Evolutionary conservation across 1,284 basidiomycete species (phyloP).

Genomic region (Amylostereum chailletii): DNA sequence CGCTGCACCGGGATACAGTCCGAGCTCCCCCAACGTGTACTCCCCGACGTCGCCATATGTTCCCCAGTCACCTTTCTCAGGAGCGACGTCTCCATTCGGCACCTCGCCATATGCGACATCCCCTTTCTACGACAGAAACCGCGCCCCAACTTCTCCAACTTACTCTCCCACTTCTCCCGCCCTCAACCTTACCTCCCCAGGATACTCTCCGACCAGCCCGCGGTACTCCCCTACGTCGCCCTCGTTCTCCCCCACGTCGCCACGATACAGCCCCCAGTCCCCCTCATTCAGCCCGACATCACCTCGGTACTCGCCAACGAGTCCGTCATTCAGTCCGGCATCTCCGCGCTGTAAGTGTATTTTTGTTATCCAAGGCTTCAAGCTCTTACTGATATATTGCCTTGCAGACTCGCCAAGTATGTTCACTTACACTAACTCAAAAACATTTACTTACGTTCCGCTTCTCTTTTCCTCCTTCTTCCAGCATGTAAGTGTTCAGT

Average conservation of each 20-base stretch:
- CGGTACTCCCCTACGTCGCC: constrained; percentile 81
- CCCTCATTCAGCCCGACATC: constrained; percentile 84
- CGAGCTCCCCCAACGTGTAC: constrained; percentile 76
- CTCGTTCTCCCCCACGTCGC: constrained; percentile 80
- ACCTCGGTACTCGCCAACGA: constrained; percentile 78
- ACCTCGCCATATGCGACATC: constrained; percentile 75
- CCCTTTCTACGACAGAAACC: constrained; percentile 65
- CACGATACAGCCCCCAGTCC: constrained; percentile 73
- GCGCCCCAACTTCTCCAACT: constrained; percentile 70
- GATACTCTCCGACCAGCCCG: constrained; percentile 85
- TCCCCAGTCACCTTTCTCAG: constrained; percentile 77
- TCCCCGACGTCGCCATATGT: constrained; percentile 86
- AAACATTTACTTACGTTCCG: constrained; percentile 15
- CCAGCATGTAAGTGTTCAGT: constrained; percentile 45
- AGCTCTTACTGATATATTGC: constrained; percentile 20
- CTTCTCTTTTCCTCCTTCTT: constrained; percentile 12
- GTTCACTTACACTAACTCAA: constrained; percentile 21
- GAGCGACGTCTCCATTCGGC: constrained; percentile 75
- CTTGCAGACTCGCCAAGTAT: constrained; percentile 69
- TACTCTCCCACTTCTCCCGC: constrained; percentile 82
- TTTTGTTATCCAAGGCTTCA: constrained; percentile 13
- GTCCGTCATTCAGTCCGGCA: constrained; percentile 81
- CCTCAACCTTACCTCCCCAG: constrained; percentile 73
- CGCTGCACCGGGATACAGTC: constrained; percentile 69
- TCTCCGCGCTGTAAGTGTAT: constrained; percentile 67